Base-by-base conservation (phyloP, 2,329 filamentous ascomycete genomes). In the Cytospora leucostoma region DNA sequence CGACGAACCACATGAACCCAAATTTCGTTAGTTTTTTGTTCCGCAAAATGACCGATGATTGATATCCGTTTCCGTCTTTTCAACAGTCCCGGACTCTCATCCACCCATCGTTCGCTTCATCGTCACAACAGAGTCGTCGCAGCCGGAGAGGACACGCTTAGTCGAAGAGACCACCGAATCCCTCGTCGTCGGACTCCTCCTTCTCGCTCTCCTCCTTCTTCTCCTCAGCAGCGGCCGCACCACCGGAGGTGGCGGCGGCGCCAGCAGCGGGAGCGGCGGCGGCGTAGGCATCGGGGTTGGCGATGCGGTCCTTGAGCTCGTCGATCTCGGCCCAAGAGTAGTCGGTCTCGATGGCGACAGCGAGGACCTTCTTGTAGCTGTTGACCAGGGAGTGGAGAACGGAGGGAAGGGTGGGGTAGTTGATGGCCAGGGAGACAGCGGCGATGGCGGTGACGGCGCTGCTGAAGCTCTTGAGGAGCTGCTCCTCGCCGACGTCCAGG, bases 291-390 rank as follows among this genome's bases (percentile, higher is more conserved):
- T 99, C 95, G 72, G 96, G 96, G 88, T 99, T 98, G 82, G 92
- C 92, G 75, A 99, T 97, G 79, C 95, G 93, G 84, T 99, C 95
- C 91, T 99, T 99, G 84, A 99, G 90, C 82, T 97, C 86, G 75
- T 96, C 88, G 75, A 99, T 97, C 81, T 92, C 92, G 74, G 93
- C 88, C 94, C 95, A 99, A 81, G 88, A 89, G 86, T 89, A 90
- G 71, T 96, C 93, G 73, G 92, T 97, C 81, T 88, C 86, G 74
- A 99, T 79, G 74, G 95, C 96, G 74, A 97, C 88, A 71, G 95
- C 85, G 72, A 98, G 84, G 71, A 91, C 83, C 77, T 97, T 97
- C 93, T 99, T 99, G 92, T 99, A 99, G 75, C 84, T 80, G 88
- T 98, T 99, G 87, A 98, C 85, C 71, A 99, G 73, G 71, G 92